A percentile compares a stretch with the other conserved stretches of the same genome.
phyloP scores from a whole-genome alignment of 2,329 filamentous ascomycete genomes.

The Delphinella strobiligena region DNA sequence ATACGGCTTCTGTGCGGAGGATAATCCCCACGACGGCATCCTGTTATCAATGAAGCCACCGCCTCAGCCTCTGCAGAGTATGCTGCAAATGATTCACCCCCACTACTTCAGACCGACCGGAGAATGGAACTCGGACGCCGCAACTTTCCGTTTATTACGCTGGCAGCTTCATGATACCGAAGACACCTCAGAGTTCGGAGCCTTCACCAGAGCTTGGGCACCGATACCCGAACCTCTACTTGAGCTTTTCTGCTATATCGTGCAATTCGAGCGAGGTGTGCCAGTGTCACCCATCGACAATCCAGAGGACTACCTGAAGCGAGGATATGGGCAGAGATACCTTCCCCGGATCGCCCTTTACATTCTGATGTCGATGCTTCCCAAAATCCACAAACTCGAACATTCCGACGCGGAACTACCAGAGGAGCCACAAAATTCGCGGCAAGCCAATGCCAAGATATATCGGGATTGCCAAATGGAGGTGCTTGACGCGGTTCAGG shows the following conservation, averaged over 20 bases:
- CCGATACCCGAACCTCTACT: constrained; percentile 20
- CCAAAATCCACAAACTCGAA: constrained; percentile 21
- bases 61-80: constrained; percentile 22
- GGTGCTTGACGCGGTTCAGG: constrained; percentile 19
- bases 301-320: constrained; percentile 16
- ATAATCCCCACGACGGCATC: constrained; percentile 36
- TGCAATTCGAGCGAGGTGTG: constrained; percentile 20
- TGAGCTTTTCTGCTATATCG: constrained; percentile 23
- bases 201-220: constrained; percentile 7
- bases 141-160: constrained; percentile 24
- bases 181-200: background rate
- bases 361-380: constrained; percentile 21
- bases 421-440: constrained; percentile 20
- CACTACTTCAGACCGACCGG: constrained; percentile 21
- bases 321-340: constrained; percentile 17
- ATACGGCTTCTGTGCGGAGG: constrained; percentile 38
- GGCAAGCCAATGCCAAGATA: constrained; percentile 28
- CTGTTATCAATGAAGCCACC: constrained; percentile 30
- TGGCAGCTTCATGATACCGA: constrained; percentile 3
- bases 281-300: constrained; percentile 17
- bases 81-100: constrained; percentile 18
- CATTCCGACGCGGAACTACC: constrained; percentile 14
- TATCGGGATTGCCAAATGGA: constrained; percentile 30
- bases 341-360: constrained; percentile 21
- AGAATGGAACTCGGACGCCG: constrained; percentile 22